phyloP scores from a whole-genome alignment of 495 filamentous ascomycete species.

The Neurospora tetrasperma region DNA sequence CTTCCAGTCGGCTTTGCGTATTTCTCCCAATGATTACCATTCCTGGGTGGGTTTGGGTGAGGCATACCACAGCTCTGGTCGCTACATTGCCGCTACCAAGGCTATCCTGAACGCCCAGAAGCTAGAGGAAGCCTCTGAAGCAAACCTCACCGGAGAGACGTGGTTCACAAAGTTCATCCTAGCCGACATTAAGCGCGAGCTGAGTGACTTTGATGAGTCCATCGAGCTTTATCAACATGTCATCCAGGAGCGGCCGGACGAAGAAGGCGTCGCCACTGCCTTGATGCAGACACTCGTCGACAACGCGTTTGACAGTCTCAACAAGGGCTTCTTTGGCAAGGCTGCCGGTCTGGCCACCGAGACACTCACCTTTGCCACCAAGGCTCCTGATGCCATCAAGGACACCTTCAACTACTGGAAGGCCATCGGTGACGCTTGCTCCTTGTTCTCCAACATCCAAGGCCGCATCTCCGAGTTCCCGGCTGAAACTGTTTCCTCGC shows the following conservation, averaged over 20 bases:
- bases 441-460: conserved; percentile 70
- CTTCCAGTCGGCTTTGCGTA: conserved; percentile 81
- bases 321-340: conserved; percentile 75
- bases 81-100: conserved; percentile 86
- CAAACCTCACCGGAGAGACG: conserved; percentile 41
- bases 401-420: conserved; percentile 94
- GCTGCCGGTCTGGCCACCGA: conserved; percentile 52
- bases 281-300: conserved; percentile 80
- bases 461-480: conserved; percentile 51
- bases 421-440: conserved; percentile 78
- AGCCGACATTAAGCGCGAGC: conserved; percentile 86
- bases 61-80: conserved; percentile 86
- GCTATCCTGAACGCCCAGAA: conserved; percentile 73
- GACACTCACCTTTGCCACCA: conserved; percentile 25
- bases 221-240: conserved; percentile 66
- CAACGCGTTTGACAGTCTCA: conserved; percentile 62
- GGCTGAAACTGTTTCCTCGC: conserved; percentile 33
- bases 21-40: conserved; percentile 77
- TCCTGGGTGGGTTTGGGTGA: conserved; percentile 95
- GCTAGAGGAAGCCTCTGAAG: conserved; percentile 46
- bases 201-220: conserved; percentile 79
- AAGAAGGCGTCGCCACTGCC: conserved; percentile 80
- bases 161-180: conserved; percentile 98
- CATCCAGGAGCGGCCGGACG: conserved; percentile 50
- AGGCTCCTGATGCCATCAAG: conserved; percentile 27